A percentile compares a stretch with the other conserved stretches of the same genome.
Evolutionary conservation across 805 yeast genomes (phyloP).

Genomic region (Candida verbasci): DNA sequence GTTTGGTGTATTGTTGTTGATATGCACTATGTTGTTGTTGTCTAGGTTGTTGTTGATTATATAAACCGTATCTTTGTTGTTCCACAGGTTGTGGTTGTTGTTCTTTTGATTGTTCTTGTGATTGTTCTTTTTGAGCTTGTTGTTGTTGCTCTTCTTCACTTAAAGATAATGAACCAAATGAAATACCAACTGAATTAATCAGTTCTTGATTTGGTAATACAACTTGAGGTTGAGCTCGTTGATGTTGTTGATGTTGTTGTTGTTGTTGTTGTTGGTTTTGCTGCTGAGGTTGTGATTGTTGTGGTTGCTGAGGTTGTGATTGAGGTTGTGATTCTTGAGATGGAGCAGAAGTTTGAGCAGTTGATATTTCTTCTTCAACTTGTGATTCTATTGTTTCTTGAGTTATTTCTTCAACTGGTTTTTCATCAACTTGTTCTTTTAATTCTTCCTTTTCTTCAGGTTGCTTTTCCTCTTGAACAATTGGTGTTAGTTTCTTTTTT

Average conservation of each 20-base stretch:
- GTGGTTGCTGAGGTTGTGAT: too few relatives aligned
- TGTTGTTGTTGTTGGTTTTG: background rate
- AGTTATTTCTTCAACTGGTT: constrained; percentile 11
- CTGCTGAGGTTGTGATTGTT: constrained; percentile 3
- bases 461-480: constrained; percentile 8
- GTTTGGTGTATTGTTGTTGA: constrained; percentile 13
- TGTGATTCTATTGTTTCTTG: constrained; percentile 12
- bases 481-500: constrained; percentile 24
- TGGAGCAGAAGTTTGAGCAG: background rate
- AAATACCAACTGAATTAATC: constrained; percentile 50
- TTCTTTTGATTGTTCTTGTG: constrained; percentile 14
- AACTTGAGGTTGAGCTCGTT: constrained; percentile 20
- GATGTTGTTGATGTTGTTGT: background rate
- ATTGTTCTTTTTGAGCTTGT: constrained; percentile 14
- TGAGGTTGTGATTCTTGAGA: too few relatives aligned
- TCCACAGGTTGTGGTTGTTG: constrained; percentile 9
- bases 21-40: constrained; percentile 13
- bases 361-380: constrained; percentile 11
- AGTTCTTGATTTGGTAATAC: constrained; percentile 52
- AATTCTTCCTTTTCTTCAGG: constrained; percentile 14
- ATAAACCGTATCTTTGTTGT: constrained; percentile 15
- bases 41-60: constrained; percentile 10
- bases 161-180: constrained; percentile 57
- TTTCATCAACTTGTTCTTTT: background rate
- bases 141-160: constrained; percentile 35